These are phyloP conservation scores for Umbelopsis sp. DNA, from an alignment of 371 early-diverging fungal species.

Conservation along the genomic window DNA sequence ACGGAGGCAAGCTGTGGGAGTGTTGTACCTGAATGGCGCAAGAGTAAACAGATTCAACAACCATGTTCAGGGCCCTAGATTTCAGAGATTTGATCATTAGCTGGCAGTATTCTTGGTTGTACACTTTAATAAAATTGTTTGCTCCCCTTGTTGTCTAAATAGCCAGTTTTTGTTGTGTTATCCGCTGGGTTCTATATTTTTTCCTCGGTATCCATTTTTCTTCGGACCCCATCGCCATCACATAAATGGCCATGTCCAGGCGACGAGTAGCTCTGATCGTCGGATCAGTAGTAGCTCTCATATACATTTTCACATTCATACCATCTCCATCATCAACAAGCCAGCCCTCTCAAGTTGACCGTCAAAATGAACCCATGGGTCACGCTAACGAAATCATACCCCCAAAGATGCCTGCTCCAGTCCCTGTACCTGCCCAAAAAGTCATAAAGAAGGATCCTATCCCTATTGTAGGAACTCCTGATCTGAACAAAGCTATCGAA, in stretches of 20 bases:
- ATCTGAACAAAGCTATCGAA: not conserved
- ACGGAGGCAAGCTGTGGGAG: no score
- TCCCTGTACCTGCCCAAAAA: not conserved
- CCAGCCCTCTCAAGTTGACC: not conserved
- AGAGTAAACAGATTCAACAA: not conserved
- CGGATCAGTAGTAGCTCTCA: not conserved
- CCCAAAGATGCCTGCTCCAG: not conserved
- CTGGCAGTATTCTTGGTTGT: slow-evolving; percentile 18
- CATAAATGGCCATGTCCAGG: not conserved
- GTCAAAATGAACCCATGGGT: not conserved
- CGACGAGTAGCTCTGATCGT: slow-evolving; percentile 15
- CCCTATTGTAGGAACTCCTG: not conserved
- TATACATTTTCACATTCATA: not conserved
- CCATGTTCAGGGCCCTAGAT: slow-evolving; percentile 19
- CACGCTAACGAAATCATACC: not conserved
- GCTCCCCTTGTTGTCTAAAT: not conserved
- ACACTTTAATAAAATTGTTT: not conserved
- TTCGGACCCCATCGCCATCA: not conserved
- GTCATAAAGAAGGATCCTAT: not conserved
- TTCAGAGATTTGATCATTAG: slow-evolving; percentile 10
- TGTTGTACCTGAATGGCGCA: not conserved
- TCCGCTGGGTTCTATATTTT: no score
- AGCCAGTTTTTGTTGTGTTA: not conserved
- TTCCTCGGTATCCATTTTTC: no score
- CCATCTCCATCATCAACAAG: not conserved